A percentile compares a stretch with the other conserved stretches of the same genome.
These are phyloP conservation scores for Euphorbia corollata DNA, from an alignment of 441 rosid genomes.

Conservation along the genomic window DNA sequence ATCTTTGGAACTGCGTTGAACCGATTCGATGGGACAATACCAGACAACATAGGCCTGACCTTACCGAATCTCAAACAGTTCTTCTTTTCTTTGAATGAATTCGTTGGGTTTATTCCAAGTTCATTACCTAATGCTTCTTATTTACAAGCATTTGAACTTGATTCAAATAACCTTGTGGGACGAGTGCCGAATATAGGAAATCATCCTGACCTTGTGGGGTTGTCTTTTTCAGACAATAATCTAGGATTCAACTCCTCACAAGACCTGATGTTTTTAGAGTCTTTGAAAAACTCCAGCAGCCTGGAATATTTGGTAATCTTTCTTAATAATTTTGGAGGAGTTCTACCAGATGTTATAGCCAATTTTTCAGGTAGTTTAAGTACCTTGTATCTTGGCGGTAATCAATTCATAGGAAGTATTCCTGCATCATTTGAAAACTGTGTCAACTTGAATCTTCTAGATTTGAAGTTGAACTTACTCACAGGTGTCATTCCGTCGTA, in stretches of 20 bases:
- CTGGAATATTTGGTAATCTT: neutral
- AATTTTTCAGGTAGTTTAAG: conserved; percentile 1
- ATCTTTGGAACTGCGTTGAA: neutral
- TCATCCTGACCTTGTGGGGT: neutral
- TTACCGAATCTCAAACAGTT: conserved; percentile 11
- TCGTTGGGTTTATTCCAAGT: neutral
- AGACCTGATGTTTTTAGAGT: conserved; percentile 7
- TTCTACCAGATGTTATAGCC: conserved; percentile 6
- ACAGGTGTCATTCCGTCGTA: conserved; percentile 1
- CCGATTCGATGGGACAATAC: conserved; percentile 13
- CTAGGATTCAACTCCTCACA: neutral
- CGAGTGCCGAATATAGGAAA: neutral
- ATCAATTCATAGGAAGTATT: neutral
- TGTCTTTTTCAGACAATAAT: neutral
- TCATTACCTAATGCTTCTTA: conserved; percentile 12
- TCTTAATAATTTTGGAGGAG: conserved; percentile 13
- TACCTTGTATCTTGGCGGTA: neutral
- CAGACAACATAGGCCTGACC: conserved; percentile 2
- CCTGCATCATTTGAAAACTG: neutral
- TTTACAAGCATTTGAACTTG: neutral
- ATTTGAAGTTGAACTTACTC: neutral
- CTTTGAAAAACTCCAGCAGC: conserved; percentile 9
- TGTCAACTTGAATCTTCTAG: neutral
- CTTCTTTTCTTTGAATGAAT: neutral
- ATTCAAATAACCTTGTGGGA: neutral